Evolutionary conservation across 176 grass and related monocot species (phyloP), one percentile per base, ranked within the genome.

Genomic region (Oryza meridionalis): DNA sequence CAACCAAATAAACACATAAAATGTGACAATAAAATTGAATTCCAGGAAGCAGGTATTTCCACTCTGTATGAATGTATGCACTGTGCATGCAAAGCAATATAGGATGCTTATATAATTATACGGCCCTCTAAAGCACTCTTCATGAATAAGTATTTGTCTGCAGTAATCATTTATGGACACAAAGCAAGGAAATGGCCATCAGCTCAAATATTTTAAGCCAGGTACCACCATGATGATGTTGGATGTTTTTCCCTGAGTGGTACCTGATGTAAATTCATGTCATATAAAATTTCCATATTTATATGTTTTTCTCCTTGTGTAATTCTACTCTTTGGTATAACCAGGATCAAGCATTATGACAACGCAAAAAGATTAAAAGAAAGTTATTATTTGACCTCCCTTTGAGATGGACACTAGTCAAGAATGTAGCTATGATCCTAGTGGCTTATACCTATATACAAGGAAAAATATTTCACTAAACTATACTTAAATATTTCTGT

Each of bases 1-100:
- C 32, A 22, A 84, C 10, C 11, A 81, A 65, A 85, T 81, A 89
- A 76, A 81, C 22, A 44, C 9, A 77, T 3, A 67, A 67, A 42
- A 85, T 1, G 33, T n/a, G 65, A 42, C 22, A 4, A 51, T 62
- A 47, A 87, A 37, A 75, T 66, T 14, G 68, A 55, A 80, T 33
- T 80, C 77, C 8, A 74, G 45, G 49, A 69, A 80, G 80, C 26
- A 27, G 47, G 26, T 14, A 53, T 79, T 73, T 78, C 22, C 21
- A 14, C 73, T 79, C 9, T 67, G 62, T 66, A 33, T 73, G 31
- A 61, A 79, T 10, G 17, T 26, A 38, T 19, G 59, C 16, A 53
- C 15, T 55, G 15, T 7, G 5, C 51, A 55, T 2, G 49, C 17
- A 19, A 55, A 55, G 51, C 38, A 25, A 65, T 14, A 77, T 51